Conservation (phyloP, 2,329 filamentous ascomycete species). For the Ascomycota sp. region DNA sequence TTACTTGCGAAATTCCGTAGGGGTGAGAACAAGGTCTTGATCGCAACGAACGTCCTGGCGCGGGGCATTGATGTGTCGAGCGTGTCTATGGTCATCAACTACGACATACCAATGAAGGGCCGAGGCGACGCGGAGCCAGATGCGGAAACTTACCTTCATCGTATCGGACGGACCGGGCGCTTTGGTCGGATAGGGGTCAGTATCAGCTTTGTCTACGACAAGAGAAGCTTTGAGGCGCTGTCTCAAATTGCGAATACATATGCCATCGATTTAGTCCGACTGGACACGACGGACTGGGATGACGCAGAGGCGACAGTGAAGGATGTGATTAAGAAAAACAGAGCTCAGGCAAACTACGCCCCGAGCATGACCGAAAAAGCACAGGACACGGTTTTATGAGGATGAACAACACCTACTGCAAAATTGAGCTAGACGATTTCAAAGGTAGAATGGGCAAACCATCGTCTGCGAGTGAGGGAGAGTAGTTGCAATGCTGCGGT, state of each 20-base stretch:
- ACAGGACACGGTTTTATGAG: no score
- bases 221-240: constrained; percentile 60
- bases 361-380: constrained; percentile 21
- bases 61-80: constrained; percentile 83
- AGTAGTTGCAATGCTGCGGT: no score
- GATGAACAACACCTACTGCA: constrained; percentile 1
- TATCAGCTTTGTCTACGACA: constrained; percentile 83
- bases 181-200: constrained; percentile 94
- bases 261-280: constrained; percentile 56
- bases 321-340: constrained; percentile 53
- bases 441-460: no score
- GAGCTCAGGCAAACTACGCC: constrained; percentile 33
- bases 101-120: constrained; percentile 64
- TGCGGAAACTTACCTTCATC: constrained; percentile 88
- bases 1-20: constrained; percentile 74
- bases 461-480: no score
- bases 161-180: constrained; percentile 88
- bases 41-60: constrained; percentile 90
- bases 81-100: constrained; percentile 98
- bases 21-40: constrained; percentile 83
- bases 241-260: constrained; percentile 65
- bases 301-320: constrained; percentile 68
- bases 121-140: constrained; percentile 67
- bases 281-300: constrained; percentile 83
- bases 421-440: not conserved